Base-by-base conservation (phyloP, 2,329 filamentous ascomycete species). In the Calonectria pteridis region DNA sequence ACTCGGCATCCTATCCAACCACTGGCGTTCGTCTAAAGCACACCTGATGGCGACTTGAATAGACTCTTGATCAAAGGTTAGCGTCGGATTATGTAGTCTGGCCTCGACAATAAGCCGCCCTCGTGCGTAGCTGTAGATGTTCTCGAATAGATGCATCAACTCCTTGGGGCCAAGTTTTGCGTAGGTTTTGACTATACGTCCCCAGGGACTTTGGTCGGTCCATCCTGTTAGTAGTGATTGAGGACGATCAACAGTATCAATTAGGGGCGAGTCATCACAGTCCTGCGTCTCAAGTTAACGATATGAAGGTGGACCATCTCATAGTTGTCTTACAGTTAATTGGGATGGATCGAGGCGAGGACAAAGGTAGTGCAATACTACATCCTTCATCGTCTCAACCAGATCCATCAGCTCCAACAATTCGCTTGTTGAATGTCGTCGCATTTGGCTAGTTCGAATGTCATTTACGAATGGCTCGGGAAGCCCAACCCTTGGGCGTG, bases 101-200 rank as follows among this genome's bases (percentile, higher is more conserved):
- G 88, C 83, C 67, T 86, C 85, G 6, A 79, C 76, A 14, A 90
- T 84, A 11, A 90, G 85, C 13, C 86, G 85, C 35, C 81, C 82
- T 62, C 86, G 87, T 28, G 86, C 86, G 53, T 87, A 89, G 67
- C 83, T 84, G 77, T 87, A 87, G 23, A 85, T 85, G 67, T 87
- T 85, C 33, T 87, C 84, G 53, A 90, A 84, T 70, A 90, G 85
- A 73, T 87, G 82, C 75, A 89, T 84, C n/a, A 91, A 83, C 69
- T 89, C 84, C 14, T 84, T 80, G 0, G 89, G 89, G 6, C 85
- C 83, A 10, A 91, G 84, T 81, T 90, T 91, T 77, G 88, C 82
- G 72, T 87, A 87, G 1, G 86, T 87, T 73, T 86, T 85, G 50
- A 87, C 79, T 40, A 87, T 84, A 23, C 85, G 84, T 18, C 82